Base-by-base conservation (phyloP, 1,284 basidiomycete genomes). In the Papiliotrema flavescens region DNA sequence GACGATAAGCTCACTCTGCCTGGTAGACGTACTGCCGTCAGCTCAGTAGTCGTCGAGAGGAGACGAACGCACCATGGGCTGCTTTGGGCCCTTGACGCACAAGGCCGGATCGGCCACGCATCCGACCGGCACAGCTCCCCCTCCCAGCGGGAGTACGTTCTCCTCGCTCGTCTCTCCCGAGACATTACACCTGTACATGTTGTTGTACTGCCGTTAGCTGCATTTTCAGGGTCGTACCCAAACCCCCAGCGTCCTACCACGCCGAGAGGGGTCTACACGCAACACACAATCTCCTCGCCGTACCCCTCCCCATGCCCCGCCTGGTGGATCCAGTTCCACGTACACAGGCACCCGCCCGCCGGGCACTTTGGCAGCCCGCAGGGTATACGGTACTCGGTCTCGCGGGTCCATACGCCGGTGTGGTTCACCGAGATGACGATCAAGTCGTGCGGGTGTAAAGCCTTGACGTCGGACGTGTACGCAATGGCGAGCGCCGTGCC, bases 341-440 rank as follows among this genome's bases (percentile, higher is more conserved):
- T 80, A 70, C 87, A 88, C 22, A 78, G 81, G 67, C 87, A 89
- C 34, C 81, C 82, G 11, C 80, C 82, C 1, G 79, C 67, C 0
- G 85, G 84, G 64, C 87, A 89, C 17, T 81, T 74, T 0, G 87
- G 87, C 81, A 89, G 84, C 14, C 73, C 70, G 13, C 72, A 78
- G 0, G 87, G 87, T n/a, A 89, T 70, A 46, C 79, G 62, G 63
- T 87, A 89, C 43, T 81, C 79, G 8, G 84, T 86, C 24, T 61
- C 53, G 26, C 83, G 79, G 41, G 76, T 77, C 84, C 84, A 89
- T 0, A 87, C 85, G 61, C 85, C 87, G 0, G 82, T 84, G 39
- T 86, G 83, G 71, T 88, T 88, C 34, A 86, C 80, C 54, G 81
- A 84, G 74, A 89, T 87, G n/a, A 89, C 75, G 3, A 80, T 79